Evolutionary conservation across 257 asterid genomes (phyloP), one percentile per base, ranked within the genome.

Genomic region (Catharanthus roseus): DNA sequence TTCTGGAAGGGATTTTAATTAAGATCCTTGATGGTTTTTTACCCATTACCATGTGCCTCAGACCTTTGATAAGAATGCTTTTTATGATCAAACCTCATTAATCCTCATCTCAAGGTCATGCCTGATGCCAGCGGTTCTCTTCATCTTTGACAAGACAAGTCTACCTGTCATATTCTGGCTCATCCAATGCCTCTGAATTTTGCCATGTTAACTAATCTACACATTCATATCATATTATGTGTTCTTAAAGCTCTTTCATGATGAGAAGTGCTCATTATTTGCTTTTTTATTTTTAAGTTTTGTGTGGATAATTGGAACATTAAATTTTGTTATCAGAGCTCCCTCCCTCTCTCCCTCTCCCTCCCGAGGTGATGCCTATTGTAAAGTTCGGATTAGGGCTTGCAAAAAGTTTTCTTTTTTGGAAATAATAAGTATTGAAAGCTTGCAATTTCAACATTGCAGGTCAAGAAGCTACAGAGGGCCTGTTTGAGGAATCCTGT

Each of bases 391-490:
- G 5, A 19, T 10, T n/a, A n/a, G 10, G 58, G 29, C 28, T 21
- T 11, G 58, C 7, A 51, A 21, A 19, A 50, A 4, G 1, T 4
- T 13, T 0, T 51, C n/a, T 21, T 45, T 4, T 0, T 4, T 15
- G 16, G 8, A 50, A 66, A 16, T 18, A 49, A 29, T 36, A 8
- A 6, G 19, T 18, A 21, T 16, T 67, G 34, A 45, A 28, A 45
- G 54, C 15, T 49, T 74, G 18, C 69, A 3, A 0, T 44, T 62
- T 24, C 69, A 49, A 68, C 55, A 23, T 76, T 78, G 55, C 87
- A 93, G 98, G 98, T 93, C 79, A 75, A 79, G 79, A 93, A 93
- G 88, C 85, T 93, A 33, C 97, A 93, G 85, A 84, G 97, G 82
- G 96, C 96, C 73, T 91, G 97, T 84, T 76, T 93, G 74, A 89